Conservation (phyloP, 163 green algal species). For the Scenedesmus sp. region DNA sequence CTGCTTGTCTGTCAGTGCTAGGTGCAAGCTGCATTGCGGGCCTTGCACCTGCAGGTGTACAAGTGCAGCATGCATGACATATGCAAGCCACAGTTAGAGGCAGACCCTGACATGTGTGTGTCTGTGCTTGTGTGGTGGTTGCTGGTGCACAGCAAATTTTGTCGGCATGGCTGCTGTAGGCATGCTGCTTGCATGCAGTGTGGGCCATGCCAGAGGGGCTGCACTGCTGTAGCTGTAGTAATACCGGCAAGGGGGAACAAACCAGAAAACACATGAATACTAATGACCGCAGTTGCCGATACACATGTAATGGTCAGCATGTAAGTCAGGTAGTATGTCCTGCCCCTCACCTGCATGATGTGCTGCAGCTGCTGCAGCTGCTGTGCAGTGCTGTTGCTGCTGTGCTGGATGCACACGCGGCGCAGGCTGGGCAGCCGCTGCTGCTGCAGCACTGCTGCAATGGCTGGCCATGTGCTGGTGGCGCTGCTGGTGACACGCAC, state of each 20-base stretch:
- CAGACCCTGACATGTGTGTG: too few relatives aligned
- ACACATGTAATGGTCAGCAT: too few relatives aligned
- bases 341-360: slow-evolving; percentile 7
- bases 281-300: too few relatives aligned
- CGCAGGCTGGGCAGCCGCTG: slow-evolving; percentile 31
- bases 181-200: not conserved
- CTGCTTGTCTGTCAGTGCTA: slow-evolving; percentile 36
- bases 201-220: too few relatives aligned
- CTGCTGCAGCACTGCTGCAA: not conserved
- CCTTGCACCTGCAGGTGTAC: slow-evolving; percentile 19
- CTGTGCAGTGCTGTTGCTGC: not conserved
- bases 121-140: not conserved
- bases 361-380: slow-evolving; percentile 33
- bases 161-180: not conserved
- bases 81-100: too few relatives aligned
- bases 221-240: too few relatives aligned
- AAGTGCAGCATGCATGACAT: not conserved
- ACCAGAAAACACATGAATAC: too few relatives aligned
- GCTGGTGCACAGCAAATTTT: not conserved
- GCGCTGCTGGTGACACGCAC: slow-evolving; percentile 25
- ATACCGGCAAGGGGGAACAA: too few relatives aligned
- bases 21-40: not conserved
- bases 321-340: too few relatives aligned
- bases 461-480: not conserved
- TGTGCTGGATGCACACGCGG: slow-evolving; percentile 41